These are phyloP conservation scores for Panaeolus papilionaceus DNA, from an alignment of 768 basidiomycete species.

Conservation along the genomic window DNA sequence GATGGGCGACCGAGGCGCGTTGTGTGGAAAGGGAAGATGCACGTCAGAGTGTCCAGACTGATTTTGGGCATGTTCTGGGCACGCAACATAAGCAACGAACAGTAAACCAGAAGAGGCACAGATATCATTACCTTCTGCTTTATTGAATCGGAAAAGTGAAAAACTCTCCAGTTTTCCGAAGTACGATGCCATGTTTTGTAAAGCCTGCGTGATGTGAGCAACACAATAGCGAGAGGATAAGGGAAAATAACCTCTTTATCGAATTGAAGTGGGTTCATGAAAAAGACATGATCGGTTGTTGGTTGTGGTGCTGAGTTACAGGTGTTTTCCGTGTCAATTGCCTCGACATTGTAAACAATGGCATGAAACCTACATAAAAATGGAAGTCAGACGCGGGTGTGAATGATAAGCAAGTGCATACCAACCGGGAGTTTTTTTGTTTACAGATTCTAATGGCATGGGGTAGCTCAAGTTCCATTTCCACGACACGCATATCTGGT, in stretches of 20 bases:
- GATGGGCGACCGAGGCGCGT: slow-evolving; percentile 53
- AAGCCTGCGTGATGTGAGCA: slow-evolving; percentile 42
- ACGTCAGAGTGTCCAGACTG: neutral
- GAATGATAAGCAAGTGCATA: neutral
- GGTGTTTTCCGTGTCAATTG: slow-evolving; percentile 48
- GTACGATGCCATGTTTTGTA: slow-evolving; percentile 55
- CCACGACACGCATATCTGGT: slow-evolving; percentile 30
- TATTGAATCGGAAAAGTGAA: slow-evolving; percentile 32
- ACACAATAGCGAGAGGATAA: neutral
- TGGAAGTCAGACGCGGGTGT: slow-evolving; percentile 4
- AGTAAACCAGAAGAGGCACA: neutral
- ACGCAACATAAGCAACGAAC: neutral
- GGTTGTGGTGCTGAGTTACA: slow-evolving; percentile 25
- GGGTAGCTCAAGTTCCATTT: slow-evolving; percentile 55
- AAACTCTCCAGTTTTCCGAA: slow-evolving; percentile 76
- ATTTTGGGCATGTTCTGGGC: neutral
- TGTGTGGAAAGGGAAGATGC: slow-evolving; percentile 55
- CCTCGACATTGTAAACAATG: slow-evolving; percentile 63
- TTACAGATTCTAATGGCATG: slow-evolving; percentile 67
- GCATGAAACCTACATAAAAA: slow-evolving; percentile 41
- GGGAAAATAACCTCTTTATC: slow-evolving; percentile 58
- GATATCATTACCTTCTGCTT: neutral
- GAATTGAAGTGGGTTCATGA: slow-evolving; percentile 63
- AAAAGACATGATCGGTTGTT: slow-evolving; percentile 40
- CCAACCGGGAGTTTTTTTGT: slow-evolving; percentile 57